These are phyloP conservation scores for Aschersonia sp. DNA, from an alignment of 2,329 filamentous ascomycete species.

Conservation along the genomic window DNA sequence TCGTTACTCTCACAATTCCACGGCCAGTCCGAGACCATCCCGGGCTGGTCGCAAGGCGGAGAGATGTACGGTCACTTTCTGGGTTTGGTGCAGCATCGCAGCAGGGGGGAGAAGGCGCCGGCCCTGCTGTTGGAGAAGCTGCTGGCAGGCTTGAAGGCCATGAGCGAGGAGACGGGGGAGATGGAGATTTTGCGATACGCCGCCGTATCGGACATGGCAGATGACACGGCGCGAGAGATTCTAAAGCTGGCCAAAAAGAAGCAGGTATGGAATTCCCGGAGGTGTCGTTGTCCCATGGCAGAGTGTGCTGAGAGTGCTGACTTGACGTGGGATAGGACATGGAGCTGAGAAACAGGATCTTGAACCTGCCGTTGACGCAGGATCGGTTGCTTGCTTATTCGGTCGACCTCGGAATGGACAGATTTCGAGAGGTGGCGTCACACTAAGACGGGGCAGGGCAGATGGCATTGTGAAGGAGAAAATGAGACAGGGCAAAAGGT, in stretches of 20 bases:
- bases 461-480: neutral
- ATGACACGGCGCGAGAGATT: conserved; percentile 53
- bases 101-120: conserved; percentile 23
- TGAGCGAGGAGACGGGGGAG: conserved; percentile 29
- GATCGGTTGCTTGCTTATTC: conserved; percentile 59
- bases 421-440: conserved; percentile 51
- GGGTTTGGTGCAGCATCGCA: conserved; percentile 29
- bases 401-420: conserved; percentile 52
- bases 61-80: conserved; percentile 60
- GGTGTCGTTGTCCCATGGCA: neutral
- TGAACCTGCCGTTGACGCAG: conserved; percentile 53
- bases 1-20: conserved; percentile 60
- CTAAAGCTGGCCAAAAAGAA: conserved; percentile 38
- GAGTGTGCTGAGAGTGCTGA: conserved; percentile 1
- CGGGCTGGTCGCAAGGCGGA: conserved; percentile 66
- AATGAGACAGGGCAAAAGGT: neutral
- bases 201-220: conserved; percentile 70
- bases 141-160: conserved; percentile 39
- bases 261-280: conserved; percentile 25
- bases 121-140: conserved; percentile 38
- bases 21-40: conserved; percentile 43
- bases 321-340: conserved; percentile 12
- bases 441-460: conserved; percentile 11
- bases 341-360: conserved; percentile 27
- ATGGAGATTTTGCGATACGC: conserved; percentile 43